Evolutionary conservation across 2,329 filamentous ascomycete genomes (phyloP).

Genomic region (Bipolaris bicolor): DNA sequence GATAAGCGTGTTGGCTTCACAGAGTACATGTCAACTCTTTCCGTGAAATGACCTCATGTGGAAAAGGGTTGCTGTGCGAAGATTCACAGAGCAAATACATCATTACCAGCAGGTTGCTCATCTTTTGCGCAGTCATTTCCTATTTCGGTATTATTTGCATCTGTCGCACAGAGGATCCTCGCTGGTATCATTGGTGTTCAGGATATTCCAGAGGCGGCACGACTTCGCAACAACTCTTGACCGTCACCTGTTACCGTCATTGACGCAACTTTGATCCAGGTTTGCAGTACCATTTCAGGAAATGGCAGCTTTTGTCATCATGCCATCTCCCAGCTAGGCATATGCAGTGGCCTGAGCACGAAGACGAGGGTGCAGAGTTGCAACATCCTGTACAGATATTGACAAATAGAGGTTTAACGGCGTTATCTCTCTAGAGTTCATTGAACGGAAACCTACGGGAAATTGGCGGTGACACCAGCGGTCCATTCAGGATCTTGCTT

Average conservation of each 20-base stretch:
- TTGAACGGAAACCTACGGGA: constrained; percentile 3
- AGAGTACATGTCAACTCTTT: not conserved
- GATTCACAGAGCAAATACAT: not conserved
- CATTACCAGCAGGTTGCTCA: not conserved
- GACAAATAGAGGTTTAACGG: not conserved
- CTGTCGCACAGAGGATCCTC: not conserved
- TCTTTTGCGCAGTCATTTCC: not conserved
- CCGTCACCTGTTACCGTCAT: not conserved
- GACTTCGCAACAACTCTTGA: not conserved
- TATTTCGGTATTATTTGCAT: not conserved
- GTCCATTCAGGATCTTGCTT: not conserved
- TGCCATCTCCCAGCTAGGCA: not conserved
- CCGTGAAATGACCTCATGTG: not conserved
- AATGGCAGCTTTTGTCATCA: not conserved
- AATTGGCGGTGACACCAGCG: not conserved
- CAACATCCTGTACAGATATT: not conserved
- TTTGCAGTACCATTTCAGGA: not conserved
- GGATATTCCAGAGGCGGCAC: not conserved
- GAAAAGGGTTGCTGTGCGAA: not conserved
- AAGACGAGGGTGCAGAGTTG: not conserved
- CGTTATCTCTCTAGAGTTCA: not conserved
- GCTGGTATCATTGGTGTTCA: not conserved
- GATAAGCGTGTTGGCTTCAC: not conserved
- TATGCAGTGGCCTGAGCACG: not conserved
- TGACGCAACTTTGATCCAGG: not conserved